A percentile compares a stretch with the other conserved stretches of the same genome.
These are phyloP conservation scores for Aspergillus cavernicola DNA, from an alignment of 495 filamentous ascomycete species.

Conservation along the genomic window DNA sequence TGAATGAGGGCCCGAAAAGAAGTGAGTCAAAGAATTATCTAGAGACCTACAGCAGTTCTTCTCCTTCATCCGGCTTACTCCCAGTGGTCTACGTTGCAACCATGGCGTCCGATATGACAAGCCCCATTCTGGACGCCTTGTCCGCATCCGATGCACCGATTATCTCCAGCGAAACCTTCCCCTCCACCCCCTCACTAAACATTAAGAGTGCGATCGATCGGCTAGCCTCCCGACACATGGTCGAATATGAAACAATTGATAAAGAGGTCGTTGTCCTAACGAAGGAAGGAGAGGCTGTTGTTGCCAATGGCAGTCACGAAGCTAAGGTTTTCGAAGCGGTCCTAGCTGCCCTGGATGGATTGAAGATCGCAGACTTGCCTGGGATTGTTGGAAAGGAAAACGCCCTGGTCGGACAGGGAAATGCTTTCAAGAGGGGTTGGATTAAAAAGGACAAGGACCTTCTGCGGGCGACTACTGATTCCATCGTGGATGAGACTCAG, in stretches of 20 bases:
- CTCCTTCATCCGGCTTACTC: constrained; percentile 14
- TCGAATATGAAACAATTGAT: constrained; percentile 78
- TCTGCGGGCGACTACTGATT: constrained; percentile 54
- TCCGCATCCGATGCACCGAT: constrained; percentile 60
- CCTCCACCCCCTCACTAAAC: constrained; percentile 61
- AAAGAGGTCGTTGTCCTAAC: constrained; percentile 75
- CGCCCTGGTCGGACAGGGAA: constrained; percentile 88
- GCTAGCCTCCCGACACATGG: constrained; percentile 77
- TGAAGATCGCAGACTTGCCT: constrained; percentile 75
- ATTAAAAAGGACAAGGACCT: constrained; percentile 80
- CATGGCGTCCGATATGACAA: constrained; percentile 62
- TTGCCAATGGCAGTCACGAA: constrained; percentile 85
- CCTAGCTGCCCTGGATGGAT: constrained; percentile 67
- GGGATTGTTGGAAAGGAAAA: constrained; percentile 76
- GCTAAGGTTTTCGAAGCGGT: constrained; percentile 90
- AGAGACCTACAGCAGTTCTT: not conserved
- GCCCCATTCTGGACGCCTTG: constrained; percentile 63
- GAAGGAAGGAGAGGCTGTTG: constrained; percentile 72
- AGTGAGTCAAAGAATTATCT: constrained; percentile 15
- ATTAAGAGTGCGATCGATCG: constrained; percentile 87
- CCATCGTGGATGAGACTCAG: constrained; percentile 73
- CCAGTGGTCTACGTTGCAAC: constrained; percentile 32
- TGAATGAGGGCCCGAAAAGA: constrained; percentile 20
- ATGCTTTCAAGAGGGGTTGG: constrained; percentile 95
- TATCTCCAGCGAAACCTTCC: constrained; percentile 72